Base-by-base conservation (phyloP, 257 asterid species). In the Jaltomata sinuosa region DNA sequence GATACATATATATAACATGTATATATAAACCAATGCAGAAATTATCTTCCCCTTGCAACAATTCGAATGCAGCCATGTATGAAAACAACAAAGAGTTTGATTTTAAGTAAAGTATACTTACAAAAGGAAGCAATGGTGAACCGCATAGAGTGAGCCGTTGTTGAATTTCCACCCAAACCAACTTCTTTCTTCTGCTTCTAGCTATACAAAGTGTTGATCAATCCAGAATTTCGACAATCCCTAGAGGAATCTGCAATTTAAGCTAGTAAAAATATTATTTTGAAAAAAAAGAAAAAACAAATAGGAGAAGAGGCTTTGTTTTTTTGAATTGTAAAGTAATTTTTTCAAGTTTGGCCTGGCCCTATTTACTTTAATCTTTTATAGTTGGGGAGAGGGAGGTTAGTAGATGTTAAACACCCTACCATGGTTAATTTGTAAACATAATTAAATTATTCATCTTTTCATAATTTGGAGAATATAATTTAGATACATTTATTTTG, bases 361-460 rank as follows among this genome's bases (percentile, higher is more conserved):
- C 89, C 29, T n/a, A n/a, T 55, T 55, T 55, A 55, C n/a, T 21
- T 55, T 55, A 27, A 21, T 22, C 62, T 55, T 55, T 55, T 55
- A 55, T 55, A 55, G 62, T 55, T 55, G 19, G 21, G 87, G 47
- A 53, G 15, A 42, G 49, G 8, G 16, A 85, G 34, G 45, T 84
- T 85, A 54, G 62, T 54, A 54, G 62, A 19, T 29, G 80, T 52
- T 74, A 85, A 89, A n/a, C n/a, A 91, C 89, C 88, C 89, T 76
- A 84, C 87, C 84, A 52, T 84, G 88, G 88, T 88, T 90, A 81
- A 65, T 65, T 68, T 85, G 14, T 86, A 62, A 87, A 80, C 64
- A 21, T 82, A 88, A 38, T 87, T 71, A 61, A 16, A 45, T 62
- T 54, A 19, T 40, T 38, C 65, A 32, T 32, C 61, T 49, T 80